Evolutionary conservation across 2,329 filamentous ascomycete genomes (phyloP), one percentile per base, ranked within the genome.

Genomic region (Alternaria metachromatica): DNA sequence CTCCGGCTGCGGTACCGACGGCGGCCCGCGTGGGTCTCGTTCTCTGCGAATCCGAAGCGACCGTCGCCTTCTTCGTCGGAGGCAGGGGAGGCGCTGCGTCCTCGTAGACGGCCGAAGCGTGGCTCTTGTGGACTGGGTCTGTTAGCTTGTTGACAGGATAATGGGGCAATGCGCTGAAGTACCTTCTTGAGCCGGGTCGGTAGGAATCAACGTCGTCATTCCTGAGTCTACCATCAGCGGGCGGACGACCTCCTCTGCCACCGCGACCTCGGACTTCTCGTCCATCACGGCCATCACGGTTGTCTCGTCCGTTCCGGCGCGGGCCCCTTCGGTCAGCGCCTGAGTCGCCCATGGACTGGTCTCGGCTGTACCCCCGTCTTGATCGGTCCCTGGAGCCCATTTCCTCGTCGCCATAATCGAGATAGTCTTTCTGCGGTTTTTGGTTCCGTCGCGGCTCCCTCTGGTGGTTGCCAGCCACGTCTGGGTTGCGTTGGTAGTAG

Each of bases 401-500:
- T 1, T 72, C 74, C 28, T 73, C 72, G 10, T 73, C 75, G 55
- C 72, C 76, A 26, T 78, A 77, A 49, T 78, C 76, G 3, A 78
- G 51, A 20, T 70, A 59, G 45, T 75, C 73, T 23, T 67, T 69
- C 57, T 66, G 69, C 11, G 73, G 73, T 11, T 67, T 69, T 46
- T 63, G 67, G 89, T 88, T 76, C 90, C 92, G 75, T 84, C 68
- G 82, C 73, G 65, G 77, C 78, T 76, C 74, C 55, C 78, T 61
- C 63, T 89, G 86, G 66, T 89, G 84, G 56, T 72, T 69, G 88
- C 87, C 81, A 92, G 93, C 70, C 90, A 89, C 3, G 91, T 97
- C 92, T 1, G 95, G 95, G 72, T 98, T 92, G 73, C 96, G 87
- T 37, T 97, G 88, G 78, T 99, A 99, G 82, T 96, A 98, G 12